phyloP scores from a whole-genome alignment of 306 rosid genomes.

The Clitoria ternatea region DNA sequence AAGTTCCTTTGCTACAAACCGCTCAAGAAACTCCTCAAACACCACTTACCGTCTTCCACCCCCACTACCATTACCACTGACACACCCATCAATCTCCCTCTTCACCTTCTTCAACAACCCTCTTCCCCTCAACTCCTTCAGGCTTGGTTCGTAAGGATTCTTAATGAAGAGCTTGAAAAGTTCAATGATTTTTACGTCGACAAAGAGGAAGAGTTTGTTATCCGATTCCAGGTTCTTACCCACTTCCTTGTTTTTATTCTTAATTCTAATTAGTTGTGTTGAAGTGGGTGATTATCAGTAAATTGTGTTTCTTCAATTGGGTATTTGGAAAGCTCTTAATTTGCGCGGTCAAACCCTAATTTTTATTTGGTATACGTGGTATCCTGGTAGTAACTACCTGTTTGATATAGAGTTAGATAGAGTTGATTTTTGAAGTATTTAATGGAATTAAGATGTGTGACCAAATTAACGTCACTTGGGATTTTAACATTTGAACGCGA shows the following conservation, averaged over 20 bases:
- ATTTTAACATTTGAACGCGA: background rate
- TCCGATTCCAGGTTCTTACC: slow-evolving; percentile 77
- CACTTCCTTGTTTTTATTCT: background rate
- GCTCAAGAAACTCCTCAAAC: slow-evolving; percentile 76
- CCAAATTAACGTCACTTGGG: background rate
- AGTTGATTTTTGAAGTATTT: background rate
- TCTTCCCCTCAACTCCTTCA: slow-evolving; percentile 38
- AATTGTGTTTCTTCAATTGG: background rate
- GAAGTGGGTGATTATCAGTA: background rate
- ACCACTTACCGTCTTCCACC: slow-evolving; percentile 19
- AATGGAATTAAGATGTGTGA: background rate
- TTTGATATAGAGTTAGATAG: background rate
- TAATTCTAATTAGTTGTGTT: background rate
- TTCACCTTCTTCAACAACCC: slow-evolving; percentile 26
- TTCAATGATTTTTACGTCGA: slow-evolving; percentile 86
- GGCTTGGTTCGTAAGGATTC: slow-evolving; percentile 73
- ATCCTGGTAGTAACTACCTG: background rate
- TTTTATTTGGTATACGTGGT: background rate
- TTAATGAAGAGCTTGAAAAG: slow-evolving; percentile 76
- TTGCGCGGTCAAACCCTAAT: slow-evolving; percentile 8
- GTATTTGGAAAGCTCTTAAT: slow-evolving; percentile 8
- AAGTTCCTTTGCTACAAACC: slow-evolving; percentile 91
- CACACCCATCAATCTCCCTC: slow-evolving; percentile 10
- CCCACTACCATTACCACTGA: slow-evolving; percentile 8
- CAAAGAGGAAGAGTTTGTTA: slow-evolving; percentile 89